Base-by-base conservation (phyloP, 768 basidiomycete genomes). In the Mycena rebaudengoi region DNA sequence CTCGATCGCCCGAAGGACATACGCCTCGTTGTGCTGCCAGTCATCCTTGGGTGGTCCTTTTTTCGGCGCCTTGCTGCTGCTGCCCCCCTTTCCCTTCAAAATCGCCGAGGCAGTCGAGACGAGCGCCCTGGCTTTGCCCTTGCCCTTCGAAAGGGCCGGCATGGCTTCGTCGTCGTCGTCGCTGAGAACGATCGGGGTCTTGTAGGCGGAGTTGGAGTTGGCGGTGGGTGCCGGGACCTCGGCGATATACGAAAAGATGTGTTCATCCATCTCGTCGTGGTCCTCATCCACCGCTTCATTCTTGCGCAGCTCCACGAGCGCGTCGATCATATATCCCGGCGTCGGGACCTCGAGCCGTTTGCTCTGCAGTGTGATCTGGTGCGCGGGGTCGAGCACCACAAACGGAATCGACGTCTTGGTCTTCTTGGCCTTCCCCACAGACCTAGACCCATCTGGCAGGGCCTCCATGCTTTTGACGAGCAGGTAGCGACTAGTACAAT, bases 21-120 rank as follows among this genome's bases (percentile, higher is more conserved):
- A 87, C 20, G 76, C 77, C 4, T 76, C 65, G 62, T 89, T 76
- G 62, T 88, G 85, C 65, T 76, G 76, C 89, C 88, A 89, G 62
- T 86, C 86, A 54, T 84, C 77, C 53, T 50, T 66, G 7, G 73
- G 77, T 33, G 75, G 70, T 23, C 66, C 59, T 62, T 73, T 71
- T 0, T 49, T 53, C 4, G 67, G 60, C 14, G 51, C 64, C 23
- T 45, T 55, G 39, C 63, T 59, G 7, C 46, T 30, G 20, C 61
- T 72, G n/a, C 37, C 39, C 29, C 49, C n/a, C n/a, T n/a, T 48
- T 2, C 18, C 28, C 20, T 48, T 50, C 20, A 21, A 35, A 18
- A 18, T 23, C 29, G 50, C 37, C n/a, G 23, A 29, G 49, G n/a
- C n/a, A n/a, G n/a, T n/a, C n/a, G n/a, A n/a, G n/a, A n/a, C n/a